Evolutionary conservation across 1,139 yeast genomes (phyloP).

Genomic region (Pichia sp.): DNA sequence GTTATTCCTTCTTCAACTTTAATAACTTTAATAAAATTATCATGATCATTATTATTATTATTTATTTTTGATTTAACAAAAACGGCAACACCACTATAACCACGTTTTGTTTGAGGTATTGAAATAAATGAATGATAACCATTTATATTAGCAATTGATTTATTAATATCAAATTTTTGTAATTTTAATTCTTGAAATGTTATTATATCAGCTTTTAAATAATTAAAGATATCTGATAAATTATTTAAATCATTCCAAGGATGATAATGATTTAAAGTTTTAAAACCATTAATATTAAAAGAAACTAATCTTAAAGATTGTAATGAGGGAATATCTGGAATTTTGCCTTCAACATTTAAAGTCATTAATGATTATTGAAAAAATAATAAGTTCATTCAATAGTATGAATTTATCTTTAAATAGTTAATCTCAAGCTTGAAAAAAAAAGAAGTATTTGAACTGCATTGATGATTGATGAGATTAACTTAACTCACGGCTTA

Average conservation of each 20-base stretch:
- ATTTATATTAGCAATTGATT: conserved; percentile 48
- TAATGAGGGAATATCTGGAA: background rate
- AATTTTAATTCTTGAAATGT: conserved; percentile 84
- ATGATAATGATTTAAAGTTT: conserved; percentile 70
- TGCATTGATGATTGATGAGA: no score
- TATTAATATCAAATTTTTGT: conserved; percentile 34
- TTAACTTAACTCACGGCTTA: no score
- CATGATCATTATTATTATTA: conserved; percentile 10
- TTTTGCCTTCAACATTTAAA: background rate
- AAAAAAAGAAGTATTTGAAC: no score
- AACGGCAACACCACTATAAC: conserved; percentile 89
- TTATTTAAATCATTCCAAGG: conserved; percentile 67
- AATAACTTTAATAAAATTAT: conserved; percentile 40
- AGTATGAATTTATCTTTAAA: no score
- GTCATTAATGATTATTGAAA: background rate
- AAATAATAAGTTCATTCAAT: no score
- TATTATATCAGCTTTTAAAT: conserved; percentile 65
- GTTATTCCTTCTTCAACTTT: conserved; percentile 91
- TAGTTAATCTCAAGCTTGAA: no score
- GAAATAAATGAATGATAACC: conserved; percentile 64
- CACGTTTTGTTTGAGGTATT: conserved; percentile 60
- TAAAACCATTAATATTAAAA: conserved; percentile 81
- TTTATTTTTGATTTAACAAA: conserved; percentile 52
- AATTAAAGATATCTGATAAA: conserved; percentile 44
- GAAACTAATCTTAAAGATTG: conserved; percentile 29